phyloP scores from a whole-genome alignment of 352 stramenopile genomes.

The Phytopythium delawarense region DNA sequence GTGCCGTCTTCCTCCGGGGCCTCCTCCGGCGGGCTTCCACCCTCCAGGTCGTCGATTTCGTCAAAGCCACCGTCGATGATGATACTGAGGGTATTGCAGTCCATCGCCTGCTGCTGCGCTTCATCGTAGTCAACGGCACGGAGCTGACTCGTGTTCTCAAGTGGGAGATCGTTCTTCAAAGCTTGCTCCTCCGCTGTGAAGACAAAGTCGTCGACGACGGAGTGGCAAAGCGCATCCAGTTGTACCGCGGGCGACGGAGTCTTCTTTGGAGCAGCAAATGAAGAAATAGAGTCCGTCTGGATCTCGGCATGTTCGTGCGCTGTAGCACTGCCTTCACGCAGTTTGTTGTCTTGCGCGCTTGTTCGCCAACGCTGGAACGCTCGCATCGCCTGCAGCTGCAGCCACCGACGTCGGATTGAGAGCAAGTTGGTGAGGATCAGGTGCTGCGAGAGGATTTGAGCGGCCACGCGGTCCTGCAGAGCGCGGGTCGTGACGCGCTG shows the following conservation, averaged over 20 bases:
- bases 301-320: background rate
- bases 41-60: background rate
- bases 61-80: constrained; percentile 6
- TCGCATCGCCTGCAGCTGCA: constrained; percentile 17
- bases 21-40: background rate
- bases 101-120: constrained; percentile 4
- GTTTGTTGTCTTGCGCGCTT: background rate
- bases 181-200: constrained; percentile 7
- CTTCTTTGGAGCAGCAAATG: background rate
- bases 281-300: background rate
- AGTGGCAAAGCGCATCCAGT: constrained; percentile 40
- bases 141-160: background rate
- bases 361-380: constrained; percentile 34
- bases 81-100: constrained; percentile 5
- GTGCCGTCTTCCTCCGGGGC: background rate
- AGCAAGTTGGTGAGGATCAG: constrained; percentile 32
- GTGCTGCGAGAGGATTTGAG: background rate
- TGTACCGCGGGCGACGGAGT: constrained; percentile 9
- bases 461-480: background rate
- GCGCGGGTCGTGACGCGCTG: background rate
- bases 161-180: background rate
- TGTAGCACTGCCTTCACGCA: background rate
- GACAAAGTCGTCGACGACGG: constrained; percentile 37
- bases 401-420: constrained; percentile 20
- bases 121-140: background rate